These are phyloP conservation scores for Phytophthora fragariaefolia DNA, from an alignment of 352 stramenopile species.

Conservation along the genomic window DNA sequence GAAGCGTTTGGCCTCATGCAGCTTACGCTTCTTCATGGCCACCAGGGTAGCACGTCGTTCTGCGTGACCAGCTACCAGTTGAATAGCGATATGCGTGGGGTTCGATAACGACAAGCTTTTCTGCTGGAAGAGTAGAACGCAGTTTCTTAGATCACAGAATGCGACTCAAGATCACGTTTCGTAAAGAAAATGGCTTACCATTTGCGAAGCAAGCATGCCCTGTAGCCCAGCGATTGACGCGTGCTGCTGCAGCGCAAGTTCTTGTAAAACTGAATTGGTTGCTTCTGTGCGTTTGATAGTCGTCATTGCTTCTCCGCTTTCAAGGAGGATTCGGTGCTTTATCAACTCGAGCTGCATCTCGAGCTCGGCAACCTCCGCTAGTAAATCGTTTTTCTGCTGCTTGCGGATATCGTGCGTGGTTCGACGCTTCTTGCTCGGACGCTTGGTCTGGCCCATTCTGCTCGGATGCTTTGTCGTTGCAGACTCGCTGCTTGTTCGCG, in stretches of 20 bases:
- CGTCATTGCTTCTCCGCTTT: constrained; percentile 23
- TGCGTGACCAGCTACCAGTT: constrained; percentile 17
- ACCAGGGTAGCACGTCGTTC: constrained; percentile 29
- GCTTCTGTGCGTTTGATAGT: constrained; percentile 16
- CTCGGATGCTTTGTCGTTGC: neutral
- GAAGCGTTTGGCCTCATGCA: constrained; percentile 37
- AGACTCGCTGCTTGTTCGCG: constrained; percentile 2
- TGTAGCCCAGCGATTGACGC: constrained; percentile 34
- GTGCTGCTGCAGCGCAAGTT: constrained; percentile 30
- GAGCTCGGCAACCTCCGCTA: constrained; percentile 26
- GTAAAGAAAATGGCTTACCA: constrained; percentile 6
- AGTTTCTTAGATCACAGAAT: too few relatives aligned
- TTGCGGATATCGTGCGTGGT: constrained; percentile 43
- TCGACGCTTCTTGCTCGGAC: constrained; percentile 29
- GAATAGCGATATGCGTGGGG: constrained; percentile 16
- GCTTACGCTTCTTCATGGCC: constrained; percentile 34
- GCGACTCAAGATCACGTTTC: too few relatives aligned
- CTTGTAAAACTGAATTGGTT: constrained; percentile 29
- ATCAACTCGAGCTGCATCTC: constrained; percentile 39
- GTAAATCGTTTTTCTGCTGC: constrained; percentile 43
- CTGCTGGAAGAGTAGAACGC: constrained; percentile 13
- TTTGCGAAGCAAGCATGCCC: constrained; percentile 12
- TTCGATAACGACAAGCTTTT: constrained; percentile 6
- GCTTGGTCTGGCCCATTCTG: neutral
- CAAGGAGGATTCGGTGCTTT: constrained; percentile 35